Evolutionary conservation across 192 early-diverging fungal species (phyloP), one percentile per base, ranked within the genome.

Genomic region (Mortierella alpina): DNA sequence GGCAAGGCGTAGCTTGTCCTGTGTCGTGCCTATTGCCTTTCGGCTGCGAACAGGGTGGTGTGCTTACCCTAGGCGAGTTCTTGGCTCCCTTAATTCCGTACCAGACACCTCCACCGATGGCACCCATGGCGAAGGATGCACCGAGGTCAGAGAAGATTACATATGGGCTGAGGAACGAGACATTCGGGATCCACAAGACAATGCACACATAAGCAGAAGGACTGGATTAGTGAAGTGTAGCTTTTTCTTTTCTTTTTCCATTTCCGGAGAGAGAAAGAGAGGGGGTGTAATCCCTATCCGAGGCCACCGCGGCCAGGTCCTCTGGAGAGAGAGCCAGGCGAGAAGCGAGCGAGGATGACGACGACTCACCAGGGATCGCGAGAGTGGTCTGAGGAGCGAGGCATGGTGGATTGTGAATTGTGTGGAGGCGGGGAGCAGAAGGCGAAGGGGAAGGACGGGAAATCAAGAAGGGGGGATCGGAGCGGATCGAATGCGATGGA

Each of bases 1-100:
- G 39, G 11, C 39, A 61, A 7, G 20, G 5, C 17, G 22, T 63
- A 20, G 22, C 23, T 22, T 31, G 39, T 41, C 55, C 68, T 68
- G 31, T 31, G 31, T 31, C 31, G 31, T 31, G 31, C 31, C 31
- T 31, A 3, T 31, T 31, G 31, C 31, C 31, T 31, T 31, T 31
- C 31, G 3, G 31, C 31, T 31, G 31, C 40, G 14, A 66, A 44
- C 22, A 65, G 49, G 49, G 51, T 51, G n/a, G 44, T 42, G 7
- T 46, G 74, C 78, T 84, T 88, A 90, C 93, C 65, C 92, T 93
- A 50, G 98, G 98, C 44, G 97, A 97, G 87, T 99, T 97, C 81
- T 96, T 95, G 83, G 96, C 97, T 22, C 98, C 98, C 78, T 99
- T 98, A 86, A 98, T 96, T 69, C 92, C 94, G 86, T 99, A 95